These are phyloP conservation scores for Penicillium dipodomyicola DNA, from an alignment of 495 filamentous ascomycete genomes.

Conservation along the genomic window DNA sequence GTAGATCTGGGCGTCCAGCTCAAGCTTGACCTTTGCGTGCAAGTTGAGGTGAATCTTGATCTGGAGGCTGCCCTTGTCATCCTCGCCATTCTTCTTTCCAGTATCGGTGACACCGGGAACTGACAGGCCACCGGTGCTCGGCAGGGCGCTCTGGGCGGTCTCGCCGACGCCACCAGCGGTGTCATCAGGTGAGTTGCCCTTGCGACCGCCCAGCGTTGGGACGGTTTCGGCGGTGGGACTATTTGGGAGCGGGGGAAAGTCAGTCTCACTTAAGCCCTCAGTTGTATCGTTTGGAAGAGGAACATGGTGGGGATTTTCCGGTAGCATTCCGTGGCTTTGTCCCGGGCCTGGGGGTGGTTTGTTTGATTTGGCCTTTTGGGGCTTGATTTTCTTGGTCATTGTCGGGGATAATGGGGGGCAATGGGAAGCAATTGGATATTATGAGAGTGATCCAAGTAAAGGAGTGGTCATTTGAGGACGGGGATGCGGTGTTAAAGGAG, in stretches of 20 bases:
- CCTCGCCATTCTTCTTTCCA: background rate
- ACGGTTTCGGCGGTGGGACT: constrained; percentile 6
- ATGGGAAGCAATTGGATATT: background rate
- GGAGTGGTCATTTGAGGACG: background rate
- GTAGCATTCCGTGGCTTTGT: background rate
- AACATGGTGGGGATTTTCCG: too few relatives aligned
- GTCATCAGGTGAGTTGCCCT: constrained; percentile 15
- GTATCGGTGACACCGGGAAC: constrained; percentile 15
- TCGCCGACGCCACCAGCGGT: background rate
- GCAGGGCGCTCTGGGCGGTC: background rate
- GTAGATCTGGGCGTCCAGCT: constrained; percentile 26
- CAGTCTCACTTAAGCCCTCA: constrained; percentile 14
- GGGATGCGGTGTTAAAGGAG: background rate
- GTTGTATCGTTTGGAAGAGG: background rate
- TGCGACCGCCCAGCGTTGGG: constrained; percentile 18
- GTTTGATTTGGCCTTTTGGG: background rate
- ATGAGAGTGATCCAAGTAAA: background rate
- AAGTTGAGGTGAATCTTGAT: constrained; percentile 29
- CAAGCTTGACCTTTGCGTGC: constrained; percentile 25
- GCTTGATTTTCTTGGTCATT: background rate
- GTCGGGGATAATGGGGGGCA: background rate
- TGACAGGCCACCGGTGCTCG: constrained; percentile 6
- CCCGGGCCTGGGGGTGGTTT: background rate
- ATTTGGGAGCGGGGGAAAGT: constrained; percentile 9
- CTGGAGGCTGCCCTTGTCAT: constrained; percentile 22